Conservation (phyloP, 495 filamentous ascomycete species). For the Letharia columbiana region DNA sequence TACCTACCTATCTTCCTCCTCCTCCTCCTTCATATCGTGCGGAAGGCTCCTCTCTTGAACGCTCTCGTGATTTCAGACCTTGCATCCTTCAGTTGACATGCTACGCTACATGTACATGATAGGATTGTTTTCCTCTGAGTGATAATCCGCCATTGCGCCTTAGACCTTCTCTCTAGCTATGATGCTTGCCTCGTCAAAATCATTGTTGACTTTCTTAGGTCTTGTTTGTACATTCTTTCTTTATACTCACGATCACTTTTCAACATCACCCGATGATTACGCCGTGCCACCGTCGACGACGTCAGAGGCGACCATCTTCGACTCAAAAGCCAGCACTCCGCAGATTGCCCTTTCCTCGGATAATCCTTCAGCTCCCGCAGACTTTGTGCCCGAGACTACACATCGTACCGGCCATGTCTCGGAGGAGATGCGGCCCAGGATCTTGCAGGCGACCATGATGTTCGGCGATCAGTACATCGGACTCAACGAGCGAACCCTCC, state of each 20-base stretch:
- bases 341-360: neutral
- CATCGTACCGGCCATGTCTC: neutral
- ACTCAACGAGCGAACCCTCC: constrained; percentile 35
- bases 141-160: neutral
- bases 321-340: neutral
- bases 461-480: neutral
- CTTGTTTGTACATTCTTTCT: neutral
- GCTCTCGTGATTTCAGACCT: no score
- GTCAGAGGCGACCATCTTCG: neutral
- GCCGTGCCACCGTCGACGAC: neutral
- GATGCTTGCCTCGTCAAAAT: neutral
- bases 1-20: no score
- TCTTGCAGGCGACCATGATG: neutral
- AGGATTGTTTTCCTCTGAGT: no score
- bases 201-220: neutral
- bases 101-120: no score
- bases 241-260: neutral
- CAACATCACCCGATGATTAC: neutral
- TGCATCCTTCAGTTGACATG: no score
- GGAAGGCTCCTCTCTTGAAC: no score
- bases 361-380: neutral
- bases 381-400: neutral
- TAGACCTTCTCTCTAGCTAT: neutral
- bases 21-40: no score
- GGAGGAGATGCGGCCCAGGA: neutral